Percentiles rank a stretch among this genome's conserved stretches.
Conservation (phyloP, 2,329 filamentous ascomycete genomes). For the Colletotrichum tabaci region DNA sequence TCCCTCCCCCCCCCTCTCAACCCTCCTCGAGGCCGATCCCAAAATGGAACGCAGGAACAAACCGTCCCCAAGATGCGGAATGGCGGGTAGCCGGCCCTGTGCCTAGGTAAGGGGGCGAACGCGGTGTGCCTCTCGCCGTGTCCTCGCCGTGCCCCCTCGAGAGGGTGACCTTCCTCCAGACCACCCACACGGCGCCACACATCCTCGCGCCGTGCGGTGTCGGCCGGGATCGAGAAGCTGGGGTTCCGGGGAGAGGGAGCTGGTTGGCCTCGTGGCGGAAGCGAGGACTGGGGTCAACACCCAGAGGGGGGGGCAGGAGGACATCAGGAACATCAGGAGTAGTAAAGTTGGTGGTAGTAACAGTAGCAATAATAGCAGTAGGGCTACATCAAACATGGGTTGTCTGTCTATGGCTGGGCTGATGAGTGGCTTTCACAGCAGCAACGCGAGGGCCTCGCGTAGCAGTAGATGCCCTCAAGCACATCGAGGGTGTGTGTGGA, state of each 20-base stretch:
- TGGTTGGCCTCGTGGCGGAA: background rate
- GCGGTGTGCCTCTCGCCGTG: background rate
- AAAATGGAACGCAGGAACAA: conserved; percentile 11
- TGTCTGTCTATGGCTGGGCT: too few species aligned
- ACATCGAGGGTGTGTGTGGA: too few species aligned
- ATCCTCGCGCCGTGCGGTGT: background rate
- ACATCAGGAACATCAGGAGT: background rate
- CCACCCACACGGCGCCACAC: conserved; percentile 6
- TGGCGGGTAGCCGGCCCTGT: background rate
- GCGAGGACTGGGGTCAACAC: background rate
- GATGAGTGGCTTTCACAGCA: too few species aligned
- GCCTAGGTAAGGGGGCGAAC: background rate
- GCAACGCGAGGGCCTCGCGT: too few species aligned
- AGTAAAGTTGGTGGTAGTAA: background rate
- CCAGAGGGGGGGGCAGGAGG: too few species aligned
- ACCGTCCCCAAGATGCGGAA: background rate
- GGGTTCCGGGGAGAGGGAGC: background rate
- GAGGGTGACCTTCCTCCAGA: background rate
- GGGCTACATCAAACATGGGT: background rate
- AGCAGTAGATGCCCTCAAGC: too few species aligned
- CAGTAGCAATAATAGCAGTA: background rate
- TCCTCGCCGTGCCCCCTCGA: background rate
- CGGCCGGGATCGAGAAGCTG: background rate
- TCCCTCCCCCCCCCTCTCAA: too few species aligned
- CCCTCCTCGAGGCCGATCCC: background rate